Percentiles rank a stretch among this genome's conserved stretches.
Evolutionary conservation across 1,284 basidiomycete genomes (phyloP).

Genomic region (Xerocomus amazonicus): DNA sequence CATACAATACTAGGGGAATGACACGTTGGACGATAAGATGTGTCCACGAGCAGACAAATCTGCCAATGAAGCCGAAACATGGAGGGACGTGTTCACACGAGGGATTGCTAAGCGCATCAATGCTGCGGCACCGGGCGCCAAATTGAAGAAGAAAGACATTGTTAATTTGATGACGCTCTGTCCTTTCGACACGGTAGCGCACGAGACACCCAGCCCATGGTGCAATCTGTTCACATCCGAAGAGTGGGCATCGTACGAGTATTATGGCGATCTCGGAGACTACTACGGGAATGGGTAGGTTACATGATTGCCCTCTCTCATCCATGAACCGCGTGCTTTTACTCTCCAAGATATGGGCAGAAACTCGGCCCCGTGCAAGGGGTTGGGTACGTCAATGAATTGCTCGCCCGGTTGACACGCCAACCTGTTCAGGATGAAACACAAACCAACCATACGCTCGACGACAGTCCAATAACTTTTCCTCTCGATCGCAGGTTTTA

Average conservation of each 20-base stretch:
- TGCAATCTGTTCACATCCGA: constrained; percentile 60
- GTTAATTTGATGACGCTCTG: constrained; percentile 69
- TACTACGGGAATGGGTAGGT: constrained; percentile 68
- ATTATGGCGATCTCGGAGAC: constrained; percentile 68
- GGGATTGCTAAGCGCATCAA: constrained; percentile 65
- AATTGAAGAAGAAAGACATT: constrained; percentile 55
- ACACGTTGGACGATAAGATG: constrained; percentile 69
- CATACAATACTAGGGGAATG: constrained; percentile 45
- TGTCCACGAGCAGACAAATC: constrained; percentile 58
- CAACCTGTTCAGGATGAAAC: constrained; percentile 62
- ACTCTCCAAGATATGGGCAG: constrained; percentile 52
- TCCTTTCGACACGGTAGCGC: constrained; percentile 67
- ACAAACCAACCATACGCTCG: constrained; percentile 75
- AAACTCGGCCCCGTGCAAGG: constrained; percentile 67
- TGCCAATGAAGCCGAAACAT: constrained; percentile 41
- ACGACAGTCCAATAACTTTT: constrained; percentile 61
- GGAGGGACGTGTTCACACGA: constrained; percentile 53
- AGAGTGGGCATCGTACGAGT: constrained; percentile 64
- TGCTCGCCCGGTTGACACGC: constrained; percentile 73
- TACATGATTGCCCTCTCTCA: not conserved
- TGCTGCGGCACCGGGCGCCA: constrained; percentile 54
- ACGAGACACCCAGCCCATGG: constrained; percentile 57
- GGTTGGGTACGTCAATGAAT: constrained; percentile 81
- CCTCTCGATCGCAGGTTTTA: constrained; percentile 63
- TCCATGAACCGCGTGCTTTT: not conserved